A percentile compares a stretch with the other conserved stretches of the same genome.
These are phyloP conservation scores for Fonsecaea multimorphosa DNA, from an alignment of 2,329 filamentous ascomycete genomes.

Conservation along the genomic window DNA sequence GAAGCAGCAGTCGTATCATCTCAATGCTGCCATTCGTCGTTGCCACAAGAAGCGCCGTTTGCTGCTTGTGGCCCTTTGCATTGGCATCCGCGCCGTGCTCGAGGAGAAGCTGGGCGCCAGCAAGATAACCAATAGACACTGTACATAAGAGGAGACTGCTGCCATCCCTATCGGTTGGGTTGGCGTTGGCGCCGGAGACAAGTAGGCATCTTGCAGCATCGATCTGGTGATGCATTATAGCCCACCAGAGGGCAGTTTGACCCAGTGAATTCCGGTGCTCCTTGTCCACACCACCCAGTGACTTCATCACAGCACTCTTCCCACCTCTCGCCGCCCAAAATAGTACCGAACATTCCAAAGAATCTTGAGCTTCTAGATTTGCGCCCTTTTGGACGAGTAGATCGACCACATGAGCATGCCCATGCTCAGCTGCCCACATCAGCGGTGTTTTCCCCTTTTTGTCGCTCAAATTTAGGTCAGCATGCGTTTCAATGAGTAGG, in stretches of 20 bases:
- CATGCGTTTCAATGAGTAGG: constrained; percentile 27
- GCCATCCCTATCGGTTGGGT: neutral
- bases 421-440: constrained; percentile 19
- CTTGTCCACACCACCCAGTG: neutral
- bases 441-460: constrained; percentile 23
- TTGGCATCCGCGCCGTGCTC: constrained; percentile 2
- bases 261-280: neutral
- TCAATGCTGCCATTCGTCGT: neutral
- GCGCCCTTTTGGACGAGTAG: constrained; percentile 12
- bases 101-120: constrained; percentile 8
- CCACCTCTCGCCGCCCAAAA: constrained; percentile 12
- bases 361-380: constrained; percentile 2
- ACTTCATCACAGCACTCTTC: constrained; percentile 6
- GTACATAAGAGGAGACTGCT: constrained; percentile 4
- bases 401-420: constrained; percentile 23
- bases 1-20: neutral
- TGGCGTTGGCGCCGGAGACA: neutral
- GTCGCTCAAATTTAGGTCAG: constrained; percentile 19
- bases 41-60: constrained; percentile 6
- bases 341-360: constrained; percentile 11
- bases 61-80: constrained; percentile 1
- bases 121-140: neutral
- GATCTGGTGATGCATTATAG: constrained; percentile 25
- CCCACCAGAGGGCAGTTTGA: constrained; percentile 31
- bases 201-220: constrained; percentile 17